Evolutionary conservation across 768 basidiomycete genomes (phyloP), one percentile per base, ranked within the genome.

Genomic region (Phaeotremella fagi): DNA sequence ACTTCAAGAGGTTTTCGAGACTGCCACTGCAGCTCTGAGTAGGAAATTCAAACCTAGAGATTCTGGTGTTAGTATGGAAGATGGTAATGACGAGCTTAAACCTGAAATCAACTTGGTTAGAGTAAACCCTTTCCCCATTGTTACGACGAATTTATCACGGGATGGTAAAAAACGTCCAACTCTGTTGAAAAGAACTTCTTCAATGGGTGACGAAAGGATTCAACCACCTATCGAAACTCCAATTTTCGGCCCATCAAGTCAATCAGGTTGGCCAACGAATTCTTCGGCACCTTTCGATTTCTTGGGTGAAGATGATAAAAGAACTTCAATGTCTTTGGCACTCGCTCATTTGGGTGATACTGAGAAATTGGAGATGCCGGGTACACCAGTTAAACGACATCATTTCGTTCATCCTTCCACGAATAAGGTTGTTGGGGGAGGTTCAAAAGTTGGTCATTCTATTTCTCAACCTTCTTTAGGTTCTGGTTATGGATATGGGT

Each of bases 21-120:
- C 55, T 50, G 44, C 59, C 9, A 35, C 25, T 14, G 52, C 50
- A 3, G 63, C 63, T 0, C 61, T 74, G 16, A 55, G 51, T 3
- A 48, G 67, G 18, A 72, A 69, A 48, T 74, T 72, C 59, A 72
- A 71, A 38, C 68, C 68, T 1, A 48, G 72, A 48, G 72, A 74
- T 57, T 70, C 69, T 5, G 70, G 72, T 20, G 66, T 70, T 9
- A 54, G 63, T 12, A 60, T 72, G 55, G 59, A 53, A 2, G 62
- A 64, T 3, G 55, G 63, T 7, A 42, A 20, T 11, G 38, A 41
- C 12, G 38, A 41, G 7, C 12, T 9, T 11, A 41, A 41, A 22
- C 38, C 38, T 41, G 20, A 6, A 12, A 11, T 46, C 12, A 45
- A 36, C 20, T 37, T 45, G 2, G 50, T 54, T 36, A n/a, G n/a